Evolutionary conservation across 2,329 filamentous ascomycete species (phyloP), one percentile per base, ranked within the genome.

Genomic region (Chrysoporthe austroafricana): DNA sequence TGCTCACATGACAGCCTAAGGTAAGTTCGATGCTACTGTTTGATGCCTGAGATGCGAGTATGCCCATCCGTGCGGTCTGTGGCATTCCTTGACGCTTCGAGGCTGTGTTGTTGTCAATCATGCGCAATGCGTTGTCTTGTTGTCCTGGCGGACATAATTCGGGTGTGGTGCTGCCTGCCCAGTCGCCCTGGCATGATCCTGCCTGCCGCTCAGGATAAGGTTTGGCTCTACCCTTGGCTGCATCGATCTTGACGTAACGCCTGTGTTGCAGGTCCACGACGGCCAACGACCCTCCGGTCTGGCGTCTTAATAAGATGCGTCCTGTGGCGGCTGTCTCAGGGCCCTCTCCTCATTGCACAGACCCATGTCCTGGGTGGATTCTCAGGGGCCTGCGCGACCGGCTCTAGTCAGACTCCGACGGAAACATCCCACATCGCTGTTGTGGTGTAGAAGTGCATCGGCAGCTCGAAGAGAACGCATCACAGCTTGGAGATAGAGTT

Each of bases 151-250:
- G 21, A 32, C 26, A 54, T 54, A 54, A 13, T 16, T 54, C 50
- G 26, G 50, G 11, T 21, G 34, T 14, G 8, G 9, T 62, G 42
- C 26, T 62, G 46, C 60, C 60, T 62, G 60, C 44, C 60, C 46
- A 4, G 32, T 26, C 42, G 13, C 18, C 2, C 9, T n/a, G n/a
- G 36, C 46, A 8, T n/a, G 32, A 8, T 9, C 1, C 14, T 62
- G 60, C 61, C 61, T 63, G 61, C 61, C 61, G 61, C 32, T 9
- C 16, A 54, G 16, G n/a, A 52, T 63, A 63, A 63, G 61, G 61
- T 63, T 63, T 54, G 14, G 2, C 46, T 43, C 36, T 36, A 36
- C 36, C 50, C 61, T 43, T 54, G 61, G 36, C 34, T 8, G 11
- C 11, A 36, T 43, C 61, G 61, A 63, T 63, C 61, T 54, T 63